These are phyloP conservation scores for Alternaria atra DNA, from an alignment of 2,329 filamentous ascomycete species.

Conservation along the genomic window DNA sequence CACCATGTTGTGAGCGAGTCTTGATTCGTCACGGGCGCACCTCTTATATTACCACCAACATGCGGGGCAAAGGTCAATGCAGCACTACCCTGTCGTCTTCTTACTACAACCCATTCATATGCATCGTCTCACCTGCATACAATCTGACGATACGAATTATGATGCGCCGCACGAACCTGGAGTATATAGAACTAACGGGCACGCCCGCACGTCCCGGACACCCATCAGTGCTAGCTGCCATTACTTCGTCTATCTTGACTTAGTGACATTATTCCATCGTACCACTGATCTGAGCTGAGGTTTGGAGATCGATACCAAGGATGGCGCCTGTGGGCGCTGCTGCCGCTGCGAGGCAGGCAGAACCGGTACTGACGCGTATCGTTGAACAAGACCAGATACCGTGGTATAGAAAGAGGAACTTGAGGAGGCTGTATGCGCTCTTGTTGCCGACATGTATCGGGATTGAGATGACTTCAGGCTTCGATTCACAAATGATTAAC, in stretches of 20 bases:
- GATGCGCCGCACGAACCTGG: constrained; percentile 9
- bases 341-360: constrained; percentile 33
- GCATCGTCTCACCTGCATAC: constrained; percentile 14
- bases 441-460: constrained; percentile 46
- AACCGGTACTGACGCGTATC: constrained; percentile 53
- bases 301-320: constrained; percentile 1
- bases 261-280: background rate
- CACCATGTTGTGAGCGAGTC: background rate
- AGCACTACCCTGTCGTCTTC: background rate
- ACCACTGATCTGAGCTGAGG: background rate
- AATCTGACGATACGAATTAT: constrained; percentile 7
- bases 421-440: constrained; percentile 48
- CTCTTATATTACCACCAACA: constrained; percentile 21
- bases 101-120: constrained; percentile 5
- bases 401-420: constrained; percentile 53
- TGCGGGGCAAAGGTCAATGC: constrained; percentile 18
- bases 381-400: constrained; percentile 51
- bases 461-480: constrained; percentile 46
- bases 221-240: constrained; percentile 6
- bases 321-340: constrained; percentile 30
- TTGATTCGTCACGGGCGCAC: background rate
- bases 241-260: background rate
- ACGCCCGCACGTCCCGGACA: constrained; percentile 9
- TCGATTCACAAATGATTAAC: constrained; percentile 48
- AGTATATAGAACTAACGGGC: constrained; percentile 18